Base-by-base conservation (phyloP, 169 alveolate genomes). In the Cryptosporidium sp. region DNA sequence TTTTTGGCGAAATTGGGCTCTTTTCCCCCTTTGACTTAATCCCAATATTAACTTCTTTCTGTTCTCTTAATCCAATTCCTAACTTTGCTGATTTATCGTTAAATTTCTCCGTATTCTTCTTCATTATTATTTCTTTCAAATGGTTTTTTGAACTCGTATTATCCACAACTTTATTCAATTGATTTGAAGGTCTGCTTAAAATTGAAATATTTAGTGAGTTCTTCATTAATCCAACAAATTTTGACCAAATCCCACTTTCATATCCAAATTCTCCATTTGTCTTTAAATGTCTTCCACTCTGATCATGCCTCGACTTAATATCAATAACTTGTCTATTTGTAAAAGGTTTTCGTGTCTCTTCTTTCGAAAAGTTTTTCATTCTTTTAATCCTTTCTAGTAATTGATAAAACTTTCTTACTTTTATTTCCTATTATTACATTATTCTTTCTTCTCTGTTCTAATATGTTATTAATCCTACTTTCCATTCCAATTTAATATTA, bases 211-310 rank as follows among this genome's bases (percentile, higher is more conserved):
- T 65, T 42, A 80, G 69, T 26, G 89, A 80, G 18, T 42, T 80
- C 16, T 80, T 80, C 75, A 80, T 80, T 26, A 80, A 39, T n/a
- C 75, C 73, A 80, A 80, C 52, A 42, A 80, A 62, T 23, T 65
- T 80, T 23, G 73, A 62, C 89, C 89, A 80, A 42, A 80, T 65
- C 26, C 89, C 89, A 65, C 35, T 73, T 56, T 60, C 86, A 33
- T 56, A 58, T 8, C 86, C 68, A 52, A 37, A 4, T 26, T 80
- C 89, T 23, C 48, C 33, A 80, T 16, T 80, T 8, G 7, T 44
- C 23, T n/a, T 56, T 16, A 8, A 23, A 56, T n/a, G 23, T 21
- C 18, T 56, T 23, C 37, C 35, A 23, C n/a, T 5, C 16, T 56
- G 31, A 56, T 56, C 67, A 56, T 21, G 21, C 53, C 68, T 73